A percentile compares a stretch with the other conserved stretches of the same genome.
Evolutionary conservation across 805 yeast genomes (phyloP).

Genomic region (Naumovozyma dairenensis): DNA sequence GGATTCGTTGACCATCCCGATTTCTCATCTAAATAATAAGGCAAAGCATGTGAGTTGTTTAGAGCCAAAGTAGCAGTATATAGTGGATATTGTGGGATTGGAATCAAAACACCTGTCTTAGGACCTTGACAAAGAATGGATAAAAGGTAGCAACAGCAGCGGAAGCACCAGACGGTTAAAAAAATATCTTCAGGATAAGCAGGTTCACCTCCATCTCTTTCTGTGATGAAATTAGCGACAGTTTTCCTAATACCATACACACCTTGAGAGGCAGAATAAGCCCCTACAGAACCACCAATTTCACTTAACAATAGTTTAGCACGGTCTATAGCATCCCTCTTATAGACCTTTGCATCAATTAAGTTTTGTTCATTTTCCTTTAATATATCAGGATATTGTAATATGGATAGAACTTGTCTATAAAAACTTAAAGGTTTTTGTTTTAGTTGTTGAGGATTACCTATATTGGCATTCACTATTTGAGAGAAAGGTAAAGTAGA

Average conservation of each 20-base stretch:
- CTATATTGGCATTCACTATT: conserved; percentile 87
- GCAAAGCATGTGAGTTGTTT: conserved; percentile 71
- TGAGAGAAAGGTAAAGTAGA: conserved; percentile 62
- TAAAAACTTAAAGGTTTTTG: conserved; percentile 94
- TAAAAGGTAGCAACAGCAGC: conserved; percentile 76
- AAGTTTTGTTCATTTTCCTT: conserved; percentile 17
- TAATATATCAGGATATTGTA: conserved; percentile 75
- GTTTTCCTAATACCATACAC: conserved; percentile 58
- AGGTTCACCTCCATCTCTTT: conserved; percentile 68
- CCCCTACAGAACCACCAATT: conserved; percentile 76
- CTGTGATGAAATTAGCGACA: conserved; percentile 69
- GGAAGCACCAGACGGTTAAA: conserved; percentile 89
- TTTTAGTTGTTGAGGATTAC: conserved; percentile 95
- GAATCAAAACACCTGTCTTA: conserved; percentile 74
- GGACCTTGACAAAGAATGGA: conserved; percentile 60
- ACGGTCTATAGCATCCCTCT: conserved; percentile 63
- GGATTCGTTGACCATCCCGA: conserved; percentile 80
- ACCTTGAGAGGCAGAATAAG: conserved; percentile 93
- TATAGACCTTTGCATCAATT: conserved; percentile 27
- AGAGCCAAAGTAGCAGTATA: conserved; percentile 91
- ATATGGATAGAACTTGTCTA: conserved; percentile 75
- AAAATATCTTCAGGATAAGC: conserved; percentile 66
- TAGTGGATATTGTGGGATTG: conserved; percentile 96
- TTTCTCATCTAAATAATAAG: conserved; percentile 76
- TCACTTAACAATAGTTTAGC: conserved; percentile 51